Evolutionary conservation across 768 basidiomycete species (phyloP).

Genomic region (Suillus subluteus): DNA sequence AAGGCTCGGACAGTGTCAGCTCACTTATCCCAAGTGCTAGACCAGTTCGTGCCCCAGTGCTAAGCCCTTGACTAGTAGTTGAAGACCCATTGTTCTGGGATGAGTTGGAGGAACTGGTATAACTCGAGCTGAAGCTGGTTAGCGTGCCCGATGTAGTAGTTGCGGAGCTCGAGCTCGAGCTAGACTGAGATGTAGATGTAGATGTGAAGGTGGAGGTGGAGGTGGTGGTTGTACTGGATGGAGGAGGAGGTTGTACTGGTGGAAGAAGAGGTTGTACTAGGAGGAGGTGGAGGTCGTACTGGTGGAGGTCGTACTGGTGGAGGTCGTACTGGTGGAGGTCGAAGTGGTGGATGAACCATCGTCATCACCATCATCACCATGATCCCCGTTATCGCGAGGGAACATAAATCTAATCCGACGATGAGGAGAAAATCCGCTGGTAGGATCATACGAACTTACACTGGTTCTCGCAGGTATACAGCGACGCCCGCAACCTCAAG

Average conservation of each 20-base stretch:
- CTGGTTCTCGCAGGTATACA: conserved; percentile 2
- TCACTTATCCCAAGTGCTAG: conserved; percentile 30
- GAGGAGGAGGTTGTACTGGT: not conserved
- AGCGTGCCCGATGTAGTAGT: not conserved
- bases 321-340: not conserved
- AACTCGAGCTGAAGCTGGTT: conserved; percentile 7
- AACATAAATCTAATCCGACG: not conserved
- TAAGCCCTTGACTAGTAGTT: conserved; percentile 14
- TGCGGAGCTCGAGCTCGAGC: conserved; percentile 7
- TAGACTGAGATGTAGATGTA: not conserved
- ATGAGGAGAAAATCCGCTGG: not conserved
- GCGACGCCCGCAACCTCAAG: not conserved
- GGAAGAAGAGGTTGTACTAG: not conserved
- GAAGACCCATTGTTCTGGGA: conserved; percentile 10
- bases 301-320: not conserved
- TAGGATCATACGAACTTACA: conserved; percentile 7
- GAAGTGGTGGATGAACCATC: conserved; percentile 1
- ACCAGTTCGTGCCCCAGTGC: conserved; percentile 26
- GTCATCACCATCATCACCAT: not conserved
- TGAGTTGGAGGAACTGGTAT: not conserved
- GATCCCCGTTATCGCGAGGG: not conserved
- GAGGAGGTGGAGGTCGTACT: not conserved
- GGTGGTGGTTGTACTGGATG: not conserved
- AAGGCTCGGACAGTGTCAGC: conserved; percentile 9
- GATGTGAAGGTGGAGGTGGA: not conserved